A percentile compares a stretch with the other conserved stretches of the same genome.
phyloP scores from a whole-genome alignment of 106 monocot genomes.

The Dioscorea zingiberensis region DNA sequence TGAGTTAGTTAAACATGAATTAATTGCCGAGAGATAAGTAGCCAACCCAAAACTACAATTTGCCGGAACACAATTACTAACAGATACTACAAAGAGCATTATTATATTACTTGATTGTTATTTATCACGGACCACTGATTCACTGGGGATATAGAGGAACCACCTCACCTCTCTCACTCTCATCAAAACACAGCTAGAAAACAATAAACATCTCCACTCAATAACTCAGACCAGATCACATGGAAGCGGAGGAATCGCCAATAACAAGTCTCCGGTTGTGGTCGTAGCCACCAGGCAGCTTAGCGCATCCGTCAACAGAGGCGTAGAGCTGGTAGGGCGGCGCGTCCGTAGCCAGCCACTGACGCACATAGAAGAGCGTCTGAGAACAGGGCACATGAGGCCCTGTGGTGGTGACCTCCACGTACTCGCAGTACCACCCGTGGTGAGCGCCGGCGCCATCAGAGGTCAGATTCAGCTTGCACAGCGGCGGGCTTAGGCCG shows the following conservation, averaged over 20 bases:
- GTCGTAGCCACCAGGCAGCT: not conserved
- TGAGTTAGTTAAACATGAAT: no score
- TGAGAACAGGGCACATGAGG: slow-evolving; percentile 45
- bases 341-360: slow-evolving; percentile 52
- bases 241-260: not conserved
- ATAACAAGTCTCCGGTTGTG: not conserved
- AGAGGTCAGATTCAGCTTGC: slow-evolving; percentile 58
- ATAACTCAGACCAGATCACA: not conserved
- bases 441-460: slow-evolving; percentile 47
- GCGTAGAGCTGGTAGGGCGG: slow-evolving; percentile 44
- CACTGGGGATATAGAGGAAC: no score
- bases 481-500: slow-evolving; percentile 22
- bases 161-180: no score
- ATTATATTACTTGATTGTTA: no score
- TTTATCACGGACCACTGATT: no score
- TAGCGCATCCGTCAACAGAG: slow-evolving; percentile 31
- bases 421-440: slow-evolving; percentile 69
- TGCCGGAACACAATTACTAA: no score
- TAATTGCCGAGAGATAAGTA: no score
- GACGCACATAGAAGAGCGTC: slow-evolving; percentile 39
- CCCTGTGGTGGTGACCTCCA: slow-evolving; percentile 60
- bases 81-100: no score
- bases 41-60: no score
- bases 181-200: not conserved
- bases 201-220: no score